A percentile compares a stretch with the other conserved stretches of the same genome.
Evolutionary conservation across 2,329 filamentous ascomycete genomes (phyloP).

Genomic region (Podosphaera xanthii): DNA sequence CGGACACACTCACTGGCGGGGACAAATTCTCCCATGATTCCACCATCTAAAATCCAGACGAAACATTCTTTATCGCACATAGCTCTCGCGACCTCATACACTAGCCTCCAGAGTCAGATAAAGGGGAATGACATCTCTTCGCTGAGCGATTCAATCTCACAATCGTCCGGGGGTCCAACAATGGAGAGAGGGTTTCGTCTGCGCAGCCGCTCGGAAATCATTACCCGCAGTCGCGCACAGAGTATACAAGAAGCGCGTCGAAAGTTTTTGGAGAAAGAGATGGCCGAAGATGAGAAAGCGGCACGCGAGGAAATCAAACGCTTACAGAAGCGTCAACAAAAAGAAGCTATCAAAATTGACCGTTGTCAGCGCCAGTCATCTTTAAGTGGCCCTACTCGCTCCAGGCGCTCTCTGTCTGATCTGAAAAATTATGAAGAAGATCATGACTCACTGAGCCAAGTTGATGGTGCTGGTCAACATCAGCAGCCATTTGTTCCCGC

Average conservation of each 20-base stretch:
- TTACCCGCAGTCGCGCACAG: conserved; percentile 29
- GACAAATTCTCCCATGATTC: conserved; percentile 5
- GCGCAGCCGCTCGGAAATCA: conserved; percentile 35
- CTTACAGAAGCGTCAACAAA: conserved; percentile 33
- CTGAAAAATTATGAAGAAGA: conserved; percentile 12
- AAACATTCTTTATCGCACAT: conserved; percentile 11
- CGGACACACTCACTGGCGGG: conserved; percentile 6
- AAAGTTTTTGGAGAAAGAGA: conserved; percentile 39
- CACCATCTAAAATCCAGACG: conserved; percentile 12
- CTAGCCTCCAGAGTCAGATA: conserved; percentile 7
- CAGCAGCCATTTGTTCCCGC: conserved; percentile 3
- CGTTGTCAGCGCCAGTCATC: conserved; percentile 15
- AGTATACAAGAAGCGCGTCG: conserved; percentile 37
- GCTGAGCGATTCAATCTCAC: conserved; percentile 15
- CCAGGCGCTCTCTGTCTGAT: conserved; percentile 18
- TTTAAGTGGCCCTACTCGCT: conserved; percentile 20
- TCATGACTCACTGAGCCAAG: conserved; percentile 7
- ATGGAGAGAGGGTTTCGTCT: conserved; percentile 36
- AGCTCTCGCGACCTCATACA: conserved; percentile 11
- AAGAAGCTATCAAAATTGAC: conserved; percentile 29
- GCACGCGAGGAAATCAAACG: conserved; percentile 34
- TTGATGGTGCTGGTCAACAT: conserved; percentile 6
- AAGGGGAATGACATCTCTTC: conserved; percentile 2
- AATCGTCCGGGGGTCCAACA: conserved; percentile 33
- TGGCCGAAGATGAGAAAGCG: conserved; percentile 36